A percentile compares a stretch with the other conserved stretches of the same genome.
These are phyloP conservation scores for Lichtheimia ornata DNA, from an alignment of 371 early-diverging fungal genomes.

Conservation along the genomic window DNA sequence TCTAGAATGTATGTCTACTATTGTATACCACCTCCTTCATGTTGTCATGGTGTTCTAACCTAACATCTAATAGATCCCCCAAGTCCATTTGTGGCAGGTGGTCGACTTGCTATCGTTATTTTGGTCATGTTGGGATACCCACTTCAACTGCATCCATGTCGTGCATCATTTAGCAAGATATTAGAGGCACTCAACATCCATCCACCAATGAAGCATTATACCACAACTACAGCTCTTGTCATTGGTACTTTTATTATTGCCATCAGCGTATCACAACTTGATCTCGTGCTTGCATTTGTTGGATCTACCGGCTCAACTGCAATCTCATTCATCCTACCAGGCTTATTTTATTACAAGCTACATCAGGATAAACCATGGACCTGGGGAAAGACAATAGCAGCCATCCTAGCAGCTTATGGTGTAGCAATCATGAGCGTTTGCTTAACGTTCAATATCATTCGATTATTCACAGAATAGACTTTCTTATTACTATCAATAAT, in stretches of 20 bases:
- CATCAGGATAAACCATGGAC: slow-evolving; percentile 50
- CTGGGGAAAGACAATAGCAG: slow-evolving; percentile 34
- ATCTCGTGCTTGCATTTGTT: slow-evolving; percentile 82
- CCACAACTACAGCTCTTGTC: slow-evolving; percentile 65
- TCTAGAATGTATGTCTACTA: slow-evolving; percentile 64
- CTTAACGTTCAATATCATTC: slow-evolving; percentile 46
- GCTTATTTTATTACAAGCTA: slow-evolving; percentile 85
- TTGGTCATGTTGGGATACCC: slow-evolving; percentile 96
- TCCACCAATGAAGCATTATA: slow-evolving; percentile 42
- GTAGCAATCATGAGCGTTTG: slow-evolving; percentile 51
- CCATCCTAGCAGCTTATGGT: slow-evolving; percentile 50
- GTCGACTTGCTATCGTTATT: slow-evolving; percentile 86
- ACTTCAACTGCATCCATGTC: slow-evolving; percentile 94
- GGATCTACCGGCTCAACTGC: slow-evolving; percentile 95
- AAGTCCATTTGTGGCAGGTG: slow-evolving; percentile 77
- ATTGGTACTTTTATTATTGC: slow-evolving; percentile 64
- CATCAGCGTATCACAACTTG: slow-evolving; percentile 66
- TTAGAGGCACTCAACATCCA: slow-evolving; percentile 24
- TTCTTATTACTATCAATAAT: no score
- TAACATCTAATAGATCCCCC: slow-evolving; percentile 52
- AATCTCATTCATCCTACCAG: slow-evolving; percentile 95
- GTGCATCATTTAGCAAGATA: slow-evolving; percentile 90
- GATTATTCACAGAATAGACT: not conserved
- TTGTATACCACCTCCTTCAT: not conserved
- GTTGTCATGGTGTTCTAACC: not conserved